phyloP scores from a whole-genome alignment of 2,329 filamentous ascomycete genomes.

The Endothia cerciana region DNA sequence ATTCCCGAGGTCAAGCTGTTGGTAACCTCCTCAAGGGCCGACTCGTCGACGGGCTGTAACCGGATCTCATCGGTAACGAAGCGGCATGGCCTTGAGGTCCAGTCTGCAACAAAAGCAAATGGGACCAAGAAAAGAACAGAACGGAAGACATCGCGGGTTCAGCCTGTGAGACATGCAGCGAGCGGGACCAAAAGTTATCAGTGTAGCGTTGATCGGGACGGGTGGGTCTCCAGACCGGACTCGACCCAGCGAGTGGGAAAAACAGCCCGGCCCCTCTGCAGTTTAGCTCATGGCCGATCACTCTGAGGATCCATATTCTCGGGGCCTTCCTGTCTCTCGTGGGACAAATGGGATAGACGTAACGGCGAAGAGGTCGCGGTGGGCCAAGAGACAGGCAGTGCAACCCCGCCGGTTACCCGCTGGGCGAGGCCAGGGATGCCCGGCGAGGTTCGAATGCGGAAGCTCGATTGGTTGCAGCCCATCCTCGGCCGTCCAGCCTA shows the following conservation, averaged over 20 bases:
- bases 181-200: slow-evolving; percentile 5
- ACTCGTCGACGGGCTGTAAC: slow-evolving; percentile 12
- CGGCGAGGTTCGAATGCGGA: slow-evolving; percentile 18
- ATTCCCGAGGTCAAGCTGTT: slow-evolving; percentile 19
- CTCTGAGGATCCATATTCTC: neutral
- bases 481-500: slow-evolving; percentile 25
- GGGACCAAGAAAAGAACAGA: neutral
- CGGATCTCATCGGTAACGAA: slow-evolving; percentile 3
- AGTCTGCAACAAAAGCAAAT: neutral
- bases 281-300: neutral
- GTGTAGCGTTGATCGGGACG: slow-evolving; percentile 4
- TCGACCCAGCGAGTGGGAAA: neutral
- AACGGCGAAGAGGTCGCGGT: slow-evolving; percentile 3
- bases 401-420: slow-evolving; percentile 21
- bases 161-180: slow-evolving; percentile 19
- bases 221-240: neutral
- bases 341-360: slow-evolving; percentile 26
- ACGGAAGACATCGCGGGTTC: slow-evolving; percentile 7
- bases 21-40: slow-evolving; percentile 7
- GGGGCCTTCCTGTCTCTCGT: neutral
- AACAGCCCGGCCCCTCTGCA: neutral
- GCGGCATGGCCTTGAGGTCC: slow-evolving; percentile 8
- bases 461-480: slow-evolving; percentile 26
- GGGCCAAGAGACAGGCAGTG: slow-evolving; percentile 11
- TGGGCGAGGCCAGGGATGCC: slow-evolving; percentile 21